A percentile compares a stretch with the other conserved stretches of the same genome.
Evolutionary conservation across 345 rosid genomes (phyloP).

Genomic region (Eucalyptus cladocalyx): DNA sequence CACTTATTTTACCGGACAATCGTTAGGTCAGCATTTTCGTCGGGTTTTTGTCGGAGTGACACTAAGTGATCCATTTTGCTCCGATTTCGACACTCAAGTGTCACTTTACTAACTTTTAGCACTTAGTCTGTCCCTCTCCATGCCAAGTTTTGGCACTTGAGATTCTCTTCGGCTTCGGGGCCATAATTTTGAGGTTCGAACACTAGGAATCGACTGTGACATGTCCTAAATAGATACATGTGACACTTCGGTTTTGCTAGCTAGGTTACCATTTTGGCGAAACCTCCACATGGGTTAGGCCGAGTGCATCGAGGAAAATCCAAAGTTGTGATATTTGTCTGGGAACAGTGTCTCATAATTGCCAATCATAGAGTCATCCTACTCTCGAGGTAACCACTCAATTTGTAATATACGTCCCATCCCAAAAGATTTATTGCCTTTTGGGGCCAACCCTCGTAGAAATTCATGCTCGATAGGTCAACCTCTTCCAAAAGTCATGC

Average conservation of each 20-base stretch:
- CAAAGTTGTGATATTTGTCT: not conserved
- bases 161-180: not conserved
- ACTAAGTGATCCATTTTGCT: too few relatives aligned
- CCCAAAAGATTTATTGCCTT: not conserved
- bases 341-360: not conserved
- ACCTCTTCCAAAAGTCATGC: not conserved
- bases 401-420: not conserved
- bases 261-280: not conserved
- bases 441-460: not conserved
- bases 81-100: too few relatives aligned
- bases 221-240: not conserved
- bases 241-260: not conserved
- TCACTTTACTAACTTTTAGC: too few relatives aligned
- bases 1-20: too few relatives aligned
- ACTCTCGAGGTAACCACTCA: not conserved
- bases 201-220: not conserved
- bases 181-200: not conserved
- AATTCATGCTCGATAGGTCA: not conserved
- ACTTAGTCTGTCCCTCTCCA: too few relatives aligned
- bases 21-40: rapidly evolving
- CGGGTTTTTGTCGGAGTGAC: too few relatives aligned
- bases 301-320: not conserved
- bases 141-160: not conserved
- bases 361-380: not conserved
- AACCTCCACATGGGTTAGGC: not conserved